Conservation (phyloP, 1,139 yeast species). For the Candida sanyaensis region DNA sequence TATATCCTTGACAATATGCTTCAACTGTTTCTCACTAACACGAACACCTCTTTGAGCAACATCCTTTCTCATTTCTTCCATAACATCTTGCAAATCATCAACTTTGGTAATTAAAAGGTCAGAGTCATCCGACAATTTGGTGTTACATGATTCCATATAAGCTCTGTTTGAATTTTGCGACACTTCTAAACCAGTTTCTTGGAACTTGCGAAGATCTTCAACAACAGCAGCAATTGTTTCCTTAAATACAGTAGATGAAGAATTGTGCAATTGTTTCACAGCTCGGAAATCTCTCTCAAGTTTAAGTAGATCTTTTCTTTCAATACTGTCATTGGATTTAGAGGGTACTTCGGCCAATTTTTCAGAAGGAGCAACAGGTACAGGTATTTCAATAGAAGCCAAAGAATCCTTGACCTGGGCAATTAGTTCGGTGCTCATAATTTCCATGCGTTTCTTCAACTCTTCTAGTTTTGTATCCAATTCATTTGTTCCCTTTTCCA, state of each 20-base stretch:
- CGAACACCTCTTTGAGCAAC: slow-evolving; percentile 92
- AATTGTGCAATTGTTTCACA: slow-evolving; percentile 58
- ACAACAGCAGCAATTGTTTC: slow-evolving; percentile 47
- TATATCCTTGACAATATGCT: slow-evolving; percentile 66
- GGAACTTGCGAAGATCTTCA: slow-evolving; percentile 50
- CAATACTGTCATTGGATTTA: not conserved
- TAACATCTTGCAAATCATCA: slow-evolving; percentile 89
- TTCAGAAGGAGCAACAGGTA: slow-evolving; percentile 9
- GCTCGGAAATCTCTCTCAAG: slow-evolving; percentile 62
- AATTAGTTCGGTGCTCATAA: slow-evolving; percentile 24
- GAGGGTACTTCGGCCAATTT: too few species aligned
- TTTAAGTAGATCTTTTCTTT: slow-evolving; percentile 11
- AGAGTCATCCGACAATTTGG: slow-evolving; percentile 72
- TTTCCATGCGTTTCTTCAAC: slow-evolving; percentile 30
- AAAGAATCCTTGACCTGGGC: slow-evolving; percentile 26
- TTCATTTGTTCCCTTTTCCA: slow-evolving; percentile 20
- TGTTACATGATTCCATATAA: slow-evolving; percentile 79
- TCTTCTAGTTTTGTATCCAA: slow-evolving; percentile 26
- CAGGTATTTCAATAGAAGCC: slow-evolving; percentile 23
- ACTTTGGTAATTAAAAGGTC: slow-evolving; percentile 75
- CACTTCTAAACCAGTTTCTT: slow-evolving; percentile 41
- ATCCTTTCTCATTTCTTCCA: slow-evolving; percentile 88
- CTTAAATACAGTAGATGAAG: slow-evolving; percentile 45
- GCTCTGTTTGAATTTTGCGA: slow-evolving; percentile 54
- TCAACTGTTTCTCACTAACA: slow-evolving; percentile 74